Base-by-base conservation (phyloP, 2,329 filamentous ascomycete species). In the Periconia macrospinosa region DNA sequence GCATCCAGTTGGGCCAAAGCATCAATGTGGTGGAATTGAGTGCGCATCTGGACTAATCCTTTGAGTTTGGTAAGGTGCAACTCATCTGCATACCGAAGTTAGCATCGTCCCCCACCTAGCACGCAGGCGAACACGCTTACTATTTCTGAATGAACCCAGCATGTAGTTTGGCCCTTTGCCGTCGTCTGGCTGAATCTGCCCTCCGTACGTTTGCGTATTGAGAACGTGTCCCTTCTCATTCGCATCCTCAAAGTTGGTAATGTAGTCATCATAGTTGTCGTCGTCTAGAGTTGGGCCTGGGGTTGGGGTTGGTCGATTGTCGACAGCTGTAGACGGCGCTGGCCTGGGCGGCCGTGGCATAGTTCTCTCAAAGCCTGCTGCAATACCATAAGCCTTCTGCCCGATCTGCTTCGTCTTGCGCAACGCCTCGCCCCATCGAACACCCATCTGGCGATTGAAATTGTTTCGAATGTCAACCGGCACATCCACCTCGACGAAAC, bases 11-110 rank as follows among this genome's bases (percentile, higher is more conserved):
- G 91, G 45, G 87, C 81, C 44, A 86, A 76, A 3, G 94, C 93
- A 75, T 97, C 94, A 62, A 97, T 82, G 76, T 97, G 92, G 75
- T 96, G 91, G 56, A 96, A 89, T 68, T 97, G 91, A 0, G 94
- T 92, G 3, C 92, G 89, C 68, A 99, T 86, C 70, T 96, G 91
- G 41, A 96, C 89, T 43, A 96, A 85, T 2, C 90, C 88, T 41
- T 88, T 86, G 44, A 95, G 84, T 20, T 89, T 90, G 1, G 91
- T 95, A 40, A 97, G 85, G 75, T 97, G 91, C 10, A 97, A 79
- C 68, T 95, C 86, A 63, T 90, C 90, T 92, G 59, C 33, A 14
- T 37, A 9, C n/a, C 11, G 5, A 37, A 1, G 48, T 69, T 41
- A 63, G 57, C 33, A 19, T 18, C 6, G 9, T 13, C 14, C 15